phyloP scores from a whole-genome alignment of 202 grass and related monocot genomes.

The Hordeum pubiflorum region DNA sequence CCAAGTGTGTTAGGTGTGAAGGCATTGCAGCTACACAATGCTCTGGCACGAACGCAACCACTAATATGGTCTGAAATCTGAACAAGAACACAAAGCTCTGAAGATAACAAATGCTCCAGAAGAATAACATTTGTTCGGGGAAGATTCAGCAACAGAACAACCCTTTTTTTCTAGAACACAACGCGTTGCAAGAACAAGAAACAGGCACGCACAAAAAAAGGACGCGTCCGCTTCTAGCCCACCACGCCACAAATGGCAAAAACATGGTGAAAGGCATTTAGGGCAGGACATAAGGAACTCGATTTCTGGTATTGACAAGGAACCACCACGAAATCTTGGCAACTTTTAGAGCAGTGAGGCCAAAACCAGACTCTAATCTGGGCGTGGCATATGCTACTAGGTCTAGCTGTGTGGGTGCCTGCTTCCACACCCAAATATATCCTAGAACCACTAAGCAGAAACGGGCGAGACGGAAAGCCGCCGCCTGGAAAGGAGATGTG shows the following conservation, averaged over 20 bases:
- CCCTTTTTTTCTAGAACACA: neutral
- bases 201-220: neutral
- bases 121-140: neutral
- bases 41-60: constrained; percentile 23
- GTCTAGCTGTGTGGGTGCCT: neutral
- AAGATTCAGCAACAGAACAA: neutral
- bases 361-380: neutral
- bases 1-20: constrained; percentile 3
- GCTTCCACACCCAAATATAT: constrained; percentile 3
- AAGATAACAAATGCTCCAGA: neutral
- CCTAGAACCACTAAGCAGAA: constrained; percentile 11
- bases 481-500: neutral
- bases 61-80: neutral
- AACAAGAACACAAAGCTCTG: neutral
- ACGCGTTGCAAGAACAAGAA: neutral
- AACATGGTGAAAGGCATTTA: neutral
- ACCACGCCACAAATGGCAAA: neutral
- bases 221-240: neutral
- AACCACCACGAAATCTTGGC: neutral
- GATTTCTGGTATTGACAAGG: neutral
- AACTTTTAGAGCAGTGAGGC: neutral
- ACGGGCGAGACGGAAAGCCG: neutral
- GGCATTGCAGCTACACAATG: constrained; percentile 7
- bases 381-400: neutral
- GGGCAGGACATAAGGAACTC: neutral